Percentiles rank a stretch among this genome's conserved stretches.
phyloP scores from a whole-genome alignment of 352 stramenopile species.

The Pythium phragmitis region DNA sequence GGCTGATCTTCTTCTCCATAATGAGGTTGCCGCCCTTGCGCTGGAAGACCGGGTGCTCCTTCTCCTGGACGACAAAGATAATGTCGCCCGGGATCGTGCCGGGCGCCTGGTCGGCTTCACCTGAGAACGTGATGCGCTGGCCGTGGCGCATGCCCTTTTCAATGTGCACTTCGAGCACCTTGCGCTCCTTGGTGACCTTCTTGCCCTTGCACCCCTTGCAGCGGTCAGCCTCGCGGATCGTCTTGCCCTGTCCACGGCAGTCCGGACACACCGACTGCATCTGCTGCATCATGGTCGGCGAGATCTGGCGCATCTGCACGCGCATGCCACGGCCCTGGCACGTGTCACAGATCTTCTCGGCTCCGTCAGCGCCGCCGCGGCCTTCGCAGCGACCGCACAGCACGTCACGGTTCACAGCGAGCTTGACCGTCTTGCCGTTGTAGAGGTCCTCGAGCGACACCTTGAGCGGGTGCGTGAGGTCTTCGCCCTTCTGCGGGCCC shows the following conservation, averaged over 20 bases:
- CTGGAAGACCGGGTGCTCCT: conserved; percentile 95
- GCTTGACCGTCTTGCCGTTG: conserved; percentile 98
- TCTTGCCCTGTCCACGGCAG: conserved; percentile 94
- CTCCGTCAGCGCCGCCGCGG: conserved; percentile 91
- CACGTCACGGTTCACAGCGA: conserved; percentile 96
- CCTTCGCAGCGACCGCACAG: conserved; percentile 87
- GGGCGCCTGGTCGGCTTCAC: conserved; percentile 96
- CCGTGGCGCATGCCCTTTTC: conserved; percentile 98
- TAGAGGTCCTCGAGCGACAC: conserved; percentile 99
- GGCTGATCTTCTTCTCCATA: conserved; percentile 94
- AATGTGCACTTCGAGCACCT: conserved; percentile 98
- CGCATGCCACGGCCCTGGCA: conserved; percentile 95
- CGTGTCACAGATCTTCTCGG: conserved; percentile 90
- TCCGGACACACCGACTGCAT: conserved; percentile 93
- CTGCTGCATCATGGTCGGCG: conserved; percentile 98
- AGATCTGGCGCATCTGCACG: conserved; percentile 96
- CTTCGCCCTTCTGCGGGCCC: conserved; percentile 94
- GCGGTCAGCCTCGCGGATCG: conserved; percentile 92
- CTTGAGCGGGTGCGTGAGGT: conserved; percentile 94
- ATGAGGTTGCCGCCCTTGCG: conserved; percentile 96
- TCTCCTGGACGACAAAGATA: conserved; percentile 98
- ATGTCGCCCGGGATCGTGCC: conserved; percentile 92
- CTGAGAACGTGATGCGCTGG: conserved; percentile 97
- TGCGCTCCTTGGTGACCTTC: conserved; percentile 96
- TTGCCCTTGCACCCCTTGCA: conserved; percentile 93